Conservation (phyloP, 2,329 filamentous ascomycete genomes). For the Monosporascus cannonballus region DNA sequence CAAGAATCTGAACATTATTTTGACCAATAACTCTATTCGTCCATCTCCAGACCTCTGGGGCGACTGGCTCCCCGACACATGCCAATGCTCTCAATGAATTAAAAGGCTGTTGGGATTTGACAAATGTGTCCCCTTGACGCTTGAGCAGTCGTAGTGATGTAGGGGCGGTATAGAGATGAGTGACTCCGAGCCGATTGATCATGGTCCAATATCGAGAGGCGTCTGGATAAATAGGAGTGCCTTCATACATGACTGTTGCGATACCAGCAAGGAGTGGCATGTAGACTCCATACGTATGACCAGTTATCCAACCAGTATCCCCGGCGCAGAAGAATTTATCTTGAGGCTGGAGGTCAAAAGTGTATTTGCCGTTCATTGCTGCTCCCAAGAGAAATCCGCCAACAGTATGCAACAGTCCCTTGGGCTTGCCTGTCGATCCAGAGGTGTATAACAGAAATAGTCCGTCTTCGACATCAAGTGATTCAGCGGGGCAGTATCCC, state of each 20-base stretch:
- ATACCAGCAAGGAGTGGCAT: conserved; percentile 89
- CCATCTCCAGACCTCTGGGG: conserved; percentile 99
- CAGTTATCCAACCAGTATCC: conserved; percentile 98
- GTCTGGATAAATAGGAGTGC: conserved; percentile 93
- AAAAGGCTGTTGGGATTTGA: conserved; percentile 75
- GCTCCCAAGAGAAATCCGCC: conserved; percentile 89
- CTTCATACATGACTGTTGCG: conserved; percentile 94
- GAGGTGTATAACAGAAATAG: conserved; percentile 98
- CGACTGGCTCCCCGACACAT: conserved; percentile 95
- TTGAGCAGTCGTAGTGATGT: conserved; percentile 91
- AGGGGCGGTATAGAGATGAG: conserved; percentile 96
- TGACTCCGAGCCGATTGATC: conserved; percentile 88
- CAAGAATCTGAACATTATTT: conserved; percentile 86
- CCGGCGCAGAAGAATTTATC: conserved; percentile 97
- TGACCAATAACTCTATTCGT: conserved; percentile 94
- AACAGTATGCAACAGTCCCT: conserved; percentile 97
- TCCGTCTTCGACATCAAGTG: conserved; percentile 89
- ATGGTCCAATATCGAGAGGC: conserved; percentile 99
- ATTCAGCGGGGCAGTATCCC: conserved; percentile 80
- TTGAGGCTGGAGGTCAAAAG: conserved; percentile 93
- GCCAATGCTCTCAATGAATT: conserved; percentile 76
- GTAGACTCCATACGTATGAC: conserved; percentile 97
- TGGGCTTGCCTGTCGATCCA: conserved; percentile 95
- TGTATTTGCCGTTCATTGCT: conserved; percentile 92
- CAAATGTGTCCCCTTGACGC: conserved; percentile 88